Evolutionary conservation across 148 eudicot genomes (phyloP).

Genomic region (Suaeda aralocaspica): DNA sequence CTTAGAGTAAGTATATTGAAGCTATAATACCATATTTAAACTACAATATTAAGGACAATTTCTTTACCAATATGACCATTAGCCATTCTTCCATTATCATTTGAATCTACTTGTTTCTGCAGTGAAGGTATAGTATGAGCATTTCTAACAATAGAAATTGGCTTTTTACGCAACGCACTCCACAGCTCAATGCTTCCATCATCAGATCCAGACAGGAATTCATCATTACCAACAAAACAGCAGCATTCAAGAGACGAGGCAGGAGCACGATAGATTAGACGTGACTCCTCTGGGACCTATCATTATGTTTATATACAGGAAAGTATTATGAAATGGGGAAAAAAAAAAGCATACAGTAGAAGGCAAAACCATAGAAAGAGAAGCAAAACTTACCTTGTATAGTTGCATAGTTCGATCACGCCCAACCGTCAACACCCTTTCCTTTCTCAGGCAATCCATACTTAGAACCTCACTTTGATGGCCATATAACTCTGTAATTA

Average conservation of each 20-base stretch:
- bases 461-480: constrained; percentile 88
- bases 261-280: constrained; percentile 72
- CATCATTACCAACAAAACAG: constrained; percentile 78
- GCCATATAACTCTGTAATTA: constrained; percentile 71
- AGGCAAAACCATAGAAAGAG: background rate
- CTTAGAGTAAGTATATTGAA: background rate
- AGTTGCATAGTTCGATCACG: constrained; percentile 87
- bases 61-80: constrained; percentile 69
- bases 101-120: constrained; percentile 26
- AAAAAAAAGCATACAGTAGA: background rate
- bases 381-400: constrained; percentile 58
- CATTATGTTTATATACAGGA: background rate
- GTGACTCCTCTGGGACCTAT: constrained; percentile 94
- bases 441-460: constrained; percentile 82
- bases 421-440: constrained; percentile 80
- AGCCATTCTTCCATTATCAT: constrained; percentile 35
- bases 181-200: constrained; percentile 97
- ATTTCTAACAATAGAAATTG: constrained; percentile 75
- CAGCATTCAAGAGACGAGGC: constrained; percentile 83
- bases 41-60: background rate
- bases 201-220: constrained; percentile 88
- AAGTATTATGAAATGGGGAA: background rate
- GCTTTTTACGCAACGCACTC: constrained; percentile 73
- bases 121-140: constrained; percentile 51
- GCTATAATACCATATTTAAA: background rate